A percentile compares a stretch with the other conserved stretches of the same genome.
Conservation (phyloP, 768 basidiomycete species). For the Fistulinella prunicolor region DNA sequence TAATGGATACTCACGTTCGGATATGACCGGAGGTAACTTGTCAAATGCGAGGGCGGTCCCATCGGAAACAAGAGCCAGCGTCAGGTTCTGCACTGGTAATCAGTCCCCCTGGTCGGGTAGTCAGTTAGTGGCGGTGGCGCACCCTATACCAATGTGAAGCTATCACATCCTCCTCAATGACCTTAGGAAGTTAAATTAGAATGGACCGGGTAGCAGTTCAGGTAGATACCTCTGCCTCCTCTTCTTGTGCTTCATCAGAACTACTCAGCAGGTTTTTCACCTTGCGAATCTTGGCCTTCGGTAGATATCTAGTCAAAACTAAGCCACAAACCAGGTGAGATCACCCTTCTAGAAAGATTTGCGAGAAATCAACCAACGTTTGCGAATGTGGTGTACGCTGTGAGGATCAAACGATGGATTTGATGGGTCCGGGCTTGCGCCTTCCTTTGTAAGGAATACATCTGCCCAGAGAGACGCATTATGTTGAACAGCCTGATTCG, state of each 20-base stretch:
- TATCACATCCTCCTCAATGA: constrained; percentile 52
- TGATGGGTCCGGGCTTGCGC: constrained; percentile 62
- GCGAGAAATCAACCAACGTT: constrained; percentile 49
- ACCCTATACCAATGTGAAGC: constrained; percentile 85
- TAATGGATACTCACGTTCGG: constrained; percentile 51
- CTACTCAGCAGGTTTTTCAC: constrained; percentile 72
- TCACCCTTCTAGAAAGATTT: background rate
- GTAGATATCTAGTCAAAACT: constrained; percentile 88
- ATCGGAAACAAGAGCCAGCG: constrained; percentile 81
- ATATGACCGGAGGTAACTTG: constrained; percentile 56
- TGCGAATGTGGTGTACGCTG: constrained; percentile 68
- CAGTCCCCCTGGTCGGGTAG: constrained; percentile 4
- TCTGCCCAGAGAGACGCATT: constrained; percentile 87
- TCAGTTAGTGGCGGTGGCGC: constrained; percentile 15
- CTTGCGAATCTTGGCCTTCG: constrained; percentile 69
- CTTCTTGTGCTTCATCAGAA: constrained; percentile 39
- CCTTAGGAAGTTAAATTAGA: constrained; percentile 17
- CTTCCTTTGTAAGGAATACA: constrained; percentile 67
- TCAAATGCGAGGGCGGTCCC: constrained; percentile 48
- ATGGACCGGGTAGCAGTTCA: constrained; percentile 1
- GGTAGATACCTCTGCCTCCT: constrained; percentile 48
- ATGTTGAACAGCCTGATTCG: constrained; percentile 60
- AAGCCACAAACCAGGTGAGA: constrained; percentile 2
- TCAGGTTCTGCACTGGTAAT: constrained; percentile 63
- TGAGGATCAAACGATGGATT: constrained; percentile 49